phyloP scores from a whole-genome alignment of 331 rosid species.

The Telfairia occidentalis region DNA sequence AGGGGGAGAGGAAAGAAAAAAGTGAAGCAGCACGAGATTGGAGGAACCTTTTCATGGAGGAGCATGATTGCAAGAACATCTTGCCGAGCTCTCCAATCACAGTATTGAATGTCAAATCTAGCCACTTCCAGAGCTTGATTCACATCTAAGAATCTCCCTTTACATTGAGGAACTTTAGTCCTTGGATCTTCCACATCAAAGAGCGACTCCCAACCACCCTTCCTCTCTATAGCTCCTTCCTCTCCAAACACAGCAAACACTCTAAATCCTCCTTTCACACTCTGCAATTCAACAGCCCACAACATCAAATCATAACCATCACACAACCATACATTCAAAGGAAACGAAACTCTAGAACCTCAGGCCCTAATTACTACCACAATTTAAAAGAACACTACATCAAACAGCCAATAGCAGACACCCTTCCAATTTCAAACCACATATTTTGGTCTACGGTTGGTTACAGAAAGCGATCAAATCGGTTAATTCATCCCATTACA shows the following conservation, averaged over 20 bases:
- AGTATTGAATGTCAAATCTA: conserved; percentile 72
- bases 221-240: conserved; percentile 45
- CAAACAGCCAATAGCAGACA: background rate
- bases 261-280: conserved; percentile 49
- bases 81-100: conserved; percentile 99
- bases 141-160: conserved; percentile 69
- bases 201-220: conserved; percentile 63
- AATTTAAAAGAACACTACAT: background rate
- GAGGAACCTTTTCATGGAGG: conserved; percentile 82
- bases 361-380: background rate
- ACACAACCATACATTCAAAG: background rate
- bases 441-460: background rate
- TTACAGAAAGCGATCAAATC: background rate
- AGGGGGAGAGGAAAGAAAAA: background rate
- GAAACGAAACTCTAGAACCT: background rate
- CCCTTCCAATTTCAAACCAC: background rate
- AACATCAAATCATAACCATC: background rate
- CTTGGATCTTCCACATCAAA: conserved; percentile 97
- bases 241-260: conserved; percentile 78
- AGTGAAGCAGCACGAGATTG: background rate
- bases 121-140: conserved; percentile 85
- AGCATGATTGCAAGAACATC: conserved; percentile 90
- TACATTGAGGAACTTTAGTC: conserved; percentile 45
- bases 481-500: background rate
- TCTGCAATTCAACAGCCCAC: conserved; percentile 40